Base-by-base conservation (phyloP, 2,329 filamentous ascomycete species). In the Monosporascus sp. region DNA sequence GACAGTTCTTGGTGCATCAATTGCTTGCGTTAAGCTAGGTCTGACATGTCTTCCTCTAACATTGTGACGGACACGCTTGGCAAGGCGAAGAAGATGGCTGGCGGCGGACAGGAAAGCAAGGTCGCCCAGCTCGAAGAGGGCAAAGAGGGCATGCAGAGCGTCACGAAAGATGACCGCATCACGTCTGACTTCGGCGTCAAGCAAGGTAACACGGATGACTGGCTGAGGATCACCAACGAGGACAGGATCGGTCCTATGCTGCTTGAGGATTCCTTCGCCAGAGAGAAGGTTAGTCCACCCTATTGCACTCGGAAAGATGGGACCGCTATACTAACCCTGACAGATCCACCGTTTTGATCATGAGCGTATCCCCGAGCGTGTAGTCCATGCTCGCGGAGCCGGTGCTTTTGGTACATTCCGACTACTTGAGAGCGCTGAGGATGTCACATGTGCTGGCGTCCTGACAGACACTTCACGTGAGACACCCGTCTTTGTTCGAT, bases 131-230 rank as follows among this genome's bases (percentile, higher is more conserved):
- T 92, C 47, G 68, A 75, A 25, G 70, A 71, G 41, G 73, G 84
- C 56, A 86, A 74, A 25, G 70, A 71, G 41, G 73, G 84, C 56
- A 86, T 74, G 3, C 79, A 82, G 51, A 77, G 89, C 64, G 76
- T 82, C 2, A 72, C 79, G 45, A 70, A 79, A 48, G 77, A 82
- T 38, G 74, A 78, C 34, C 77, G 80, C 39, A 82, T 91, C 59
- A 93, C 89, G 0, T 86, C 85, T 48, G 90, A 96, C 63, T 89
- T 80, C 71, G 90, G 90, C 22, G 83, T 86, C 27, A 89, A 86
- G 69, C 80, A 90, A 62, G 73, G 75, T 42, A 86, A 86, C 62
- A 85, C 86, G 1, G 90, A 96, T 63, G 80, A 91, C 65, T 94
- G 89, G 89, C 74, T 95, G 51, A 83, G 81, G 50, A 77, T 86